Base-by-base conservation (phyloP, 768 basidiomycete genomes). In the Suillus sp. region DNA sequence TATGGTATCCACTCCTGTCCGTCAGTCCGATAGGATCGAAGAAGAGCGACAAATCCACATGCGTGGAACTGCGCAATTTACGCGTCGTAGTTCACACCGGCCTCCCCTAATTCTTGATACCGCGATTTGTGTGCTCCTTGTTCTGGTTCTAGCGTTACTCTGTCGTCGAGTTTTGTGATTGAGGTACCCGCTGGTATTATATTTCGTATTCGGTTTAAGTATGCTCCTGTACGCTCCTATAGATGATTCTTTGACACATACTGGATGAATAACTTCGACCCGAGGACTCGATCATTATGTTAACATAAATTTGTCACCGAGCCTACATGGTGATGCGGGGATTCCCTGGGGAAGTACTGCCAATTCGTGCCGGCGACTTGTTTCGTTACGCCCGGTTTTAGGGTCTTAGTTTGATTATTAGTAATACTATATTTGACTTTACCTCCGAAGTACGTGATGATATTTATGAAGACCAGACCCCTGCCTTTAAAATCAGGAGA, bases 51-150 rank as follows among this genome's bases (percentile, higher is more conserved):
- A 63, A 34, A 59, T 64, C 8, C 37, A n/a, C 58, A 61, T 60
- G 67, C 67, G 64, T 65, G 72, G 66, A 63, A 68, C 67, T 65
- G 25, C 58, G 30, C 61, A 61, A 20, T 10, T 63, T 47, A 32
- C 57, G 40, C 71, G 55, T 32, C 68, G 57, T 67, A 70, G 67
- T 62, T 68, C 67, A 43, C 69, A 65, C 56, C 73, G 74, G 53
- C 86, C 90, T 27, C 90, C 90, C 27, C 70, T 91, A 30, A 74
- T 91, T 27, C 78, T 93, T 37, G 92, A 93, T 73, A 85, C 85
- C 13, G 86, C 87, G 34, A 93, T 93, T 64, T 87, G 88, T 72
- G 79, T 92, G 55, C 78, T 91, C 25, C 77, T 93, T 11, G 87
- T 88, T 16, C 75, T 92, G 62, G 81, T 88, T 55, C 83, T 89